A percentile compares a stretch with the other conserved stretches of the same genome.
Conservation (phyloP, 345 rosid genomes). For the Eucalyptus shirleyi region DNA sequence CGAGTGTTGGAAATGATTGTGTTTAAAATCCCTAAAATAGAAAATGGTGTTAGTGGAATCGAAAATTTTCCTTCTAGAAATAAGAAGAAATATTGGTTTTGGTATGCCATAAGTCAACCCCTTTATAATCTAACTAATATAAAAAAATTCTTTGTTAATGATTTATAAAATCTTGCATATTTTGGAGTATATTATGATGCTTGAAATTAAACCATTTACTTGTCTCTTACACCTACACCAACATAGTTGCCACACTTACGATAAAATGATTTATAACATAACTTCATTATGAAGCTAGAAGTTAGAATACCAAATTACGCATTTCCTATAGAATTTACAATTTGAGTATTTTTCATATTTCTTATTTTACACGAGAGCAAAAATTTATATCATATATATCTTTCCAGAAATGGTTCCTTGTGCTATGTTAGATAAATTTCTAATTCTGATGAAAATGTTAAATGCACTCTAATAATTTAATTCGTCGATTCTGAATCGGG, state of each 20-base stretch:
- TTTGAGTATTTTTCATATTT: not conserved
- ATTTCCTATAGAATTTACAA: not conserved
- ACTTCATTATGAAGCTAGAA: not conserved
- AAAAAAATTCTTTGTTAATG: not conserved
- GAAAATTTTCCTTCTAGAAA: not conserved
- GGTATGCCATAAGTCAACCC: not conserved
- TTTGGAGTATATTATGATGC: not conserved
- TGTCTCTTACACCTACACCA: not conserved
- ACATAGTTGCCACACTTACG: not conserved
- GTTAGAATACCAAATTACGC: not conserved
- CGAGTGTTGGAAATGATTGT: accelerated
- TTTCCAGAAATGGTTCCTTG: accelerated
- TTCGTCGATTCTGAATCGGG: accelerated
- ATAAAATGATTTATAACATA: not conserved
- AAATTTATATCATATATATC: too few relatives aligned
- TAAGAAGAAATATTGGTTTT: not conserved
- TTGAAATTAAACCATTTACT: not conserved
- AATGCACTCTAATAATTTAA: not conserved
- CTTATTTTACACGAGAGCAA: too few relatives aligned
- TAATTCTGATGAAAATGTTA: accelerated
- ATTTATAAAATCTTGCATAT: not conserved
- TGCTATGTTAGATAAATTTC: not conserved
- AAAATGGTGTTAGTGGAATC: not conserved
- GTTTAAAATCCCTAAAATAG: not conserved
- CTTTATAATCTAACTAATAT: not conserved